Base-by-base conservation (phyloP, 345 rosid species). In the Corymbia maculata region DNA sequence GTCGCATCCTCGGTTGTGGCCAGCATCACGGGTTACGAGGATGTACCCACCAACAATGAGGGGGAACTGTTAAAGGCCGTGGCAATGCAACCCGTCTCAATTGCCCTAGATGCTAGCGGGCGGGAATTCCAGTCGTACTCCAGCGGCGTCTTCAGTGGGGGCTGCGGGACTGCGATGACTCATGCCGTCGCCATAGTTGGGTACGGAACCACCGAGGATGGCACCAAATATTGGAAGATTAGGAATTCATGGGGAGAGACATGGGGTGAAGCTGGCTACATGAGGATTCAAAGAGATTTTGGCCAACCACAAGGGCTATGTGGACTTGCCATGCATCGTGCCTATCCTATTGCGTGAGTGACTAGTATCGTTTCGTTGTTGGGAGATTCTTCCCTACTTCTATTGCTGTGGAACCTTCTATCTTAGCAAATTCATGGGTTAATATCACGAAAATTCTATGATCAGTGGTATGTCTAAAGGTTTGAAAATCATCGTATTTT, bases 251-350 rank as follows among this genome's bases (percentile, higher is more conserved):
- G 97, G 96, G 95, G 97, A 9, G 51, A 66, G 1, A 32, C 66
- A 49, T 95, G 97, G 96, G 95, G 95, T 4, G 97, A 95, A 87
- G 59, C 51, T 11, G 97, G 97, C 44, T 94, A 90, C 85, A 93
- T 93, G 88, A 93, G 90, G 91, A 87, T 94, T 26, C 92, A 92
- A 59, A 93, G 94, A 89, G 94, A 90, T 50, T 88, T 90, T 51
- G 55, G 79, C 36, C 87, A 91, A 45, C 90, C 86, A 12, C 89
- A 93, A 91, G 97, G 97, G 42, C 90, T 92, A 4, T 95, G 96
- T 88, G 95, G 96, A 21, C 13, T 93, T 75, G 80, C 86, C 13
- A 79, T 53, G 55, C 15, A 52, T 22, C 75, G 80, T 55, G 53
- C 86, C 11, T 55, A 88, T 52, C 89, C 89, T 17, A 42, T 79